These are phyloP conservation scores for Scheffersomyces illinoinensis DNA, from an alignment of 1,139 yeast species.

Conservation along the genomic window DNA sequence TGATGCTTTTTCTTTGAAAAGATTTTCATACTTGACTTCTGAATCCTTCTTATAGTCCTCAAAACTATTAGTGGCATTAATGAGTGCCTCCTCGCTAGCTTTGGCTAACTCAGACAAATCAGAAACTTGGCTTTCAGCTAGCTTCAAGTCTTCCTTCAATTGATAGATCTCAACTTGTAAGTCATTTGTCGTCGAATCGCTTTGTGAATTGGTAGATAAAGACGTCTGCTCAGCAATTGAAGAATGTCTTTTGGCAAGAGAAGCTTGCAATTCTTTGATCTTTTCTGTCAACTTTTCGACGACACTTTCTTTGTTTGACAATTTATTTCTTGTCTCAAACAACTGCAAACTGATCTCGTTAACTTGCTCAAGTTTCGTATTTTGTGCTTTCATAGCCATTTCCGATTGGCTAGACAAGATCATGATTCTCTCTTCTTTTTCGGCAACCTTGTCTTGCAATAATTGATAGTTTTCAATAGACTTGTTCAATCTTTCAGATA, in stretches of 20 bases:
- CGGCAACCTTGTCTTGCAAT: constrained; percentile 51
- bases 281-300: constrained; percentile 28
- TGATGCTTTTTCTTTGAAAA: constrained; percentile 23
- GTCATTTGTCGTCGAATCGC: constrained; percentile 9
- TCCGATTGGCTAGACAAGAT: constrained; percentile 53
- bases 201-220: neutral
- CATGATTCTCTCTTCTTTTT: constrained; percentile 51
- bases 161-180: constrained; percentile 30
- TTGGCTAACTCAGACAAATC: constrained; percentile 42
- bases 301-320: constrained; percentile 31
- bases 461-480: constrained; percentile 56
- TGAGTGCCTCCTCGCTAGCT: constrained; percentile 43
- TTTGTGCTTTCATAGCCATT: constrained; percentile 61
- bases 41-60: constrained; percentile 33
- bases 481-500: constrained; percentile 49
- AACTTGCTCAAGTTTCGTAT: constrained; percentile 63
- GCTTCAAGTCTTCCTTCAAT: constrained; percentile 36
- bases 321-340: constrained; percentile 40
- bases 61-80: constrained; percentile 38
- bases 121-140: constrained; percentile 39
- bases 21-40: constrained; percentile 19
- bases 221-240: neutral
- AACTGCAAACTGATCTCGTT: constrained; percentile 48
- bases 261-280: constrained; percentile 17
- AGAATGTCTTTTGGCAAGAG: constrained; percentile 6